Evolutionary conservation across 176 grass and related monocot species (phyloP).

Genomic region (bread wheat (Triticum aestivum)): DNA sequence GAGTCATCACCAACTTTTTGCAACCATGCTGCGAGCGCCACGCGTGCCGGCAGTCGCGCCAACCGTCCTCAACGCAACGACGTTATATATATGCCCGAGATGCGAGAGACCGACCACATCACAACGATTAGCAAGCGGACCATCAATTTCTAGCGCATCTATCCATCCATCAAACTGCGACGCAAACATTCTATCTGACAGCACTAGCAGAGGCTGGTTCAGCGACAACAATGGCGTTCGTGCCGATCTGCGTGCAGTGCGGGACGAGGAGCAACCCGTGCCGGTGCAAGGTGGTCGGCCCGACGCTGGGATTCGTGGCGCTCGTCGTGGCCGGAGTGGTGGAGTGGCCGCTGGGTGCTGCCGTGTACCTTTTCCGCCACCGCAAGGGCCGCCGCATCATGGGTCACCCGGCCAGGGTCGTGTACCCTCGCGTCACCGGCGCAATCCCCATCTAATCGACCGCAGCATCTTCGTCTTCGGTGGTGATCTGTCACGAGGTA

Average conservation of each 20-base stretch:
- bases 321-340: conserved; percentile 63
- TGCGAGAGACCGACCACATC: neutral
- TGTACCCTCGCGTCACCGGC: conserved; percentile 60
- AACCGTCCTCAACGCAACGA: neutral
- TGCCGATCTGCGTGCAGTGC: conserved; percentile 72
- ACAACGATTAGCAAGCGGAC: neutral
- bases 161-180: neutral
- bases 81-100: neutral
- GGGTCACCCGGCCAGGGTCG: conserved; percentile 69
- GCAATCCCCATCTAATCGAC: conserved; percentile 63
- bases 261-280: conserved; percentile 92
- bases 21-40: neutral
- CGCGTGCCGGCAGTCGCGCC: conserved; percentile 6
- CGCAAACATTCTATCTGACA: neutral
- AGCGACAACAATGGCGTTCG: conserved; percentile 15
- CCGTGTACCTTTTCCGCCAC: conserved; percentile 80
- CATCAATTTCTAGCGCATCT: neutral
- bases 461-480: neutral
- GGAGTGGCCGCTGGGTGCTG: conserved; percentile 81
- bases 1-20: conserved; percentile 19
- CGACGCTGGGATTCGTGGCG: conserved; percentile 84
- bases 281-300: conserved; percentile 83
- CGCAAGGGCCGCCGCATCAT: conserved; percentile 94
- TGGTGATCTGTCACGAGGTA: neutral
- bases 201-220: neutral